phyloP scores from a whole-genome alignment of 2,329 filamentous ascomycete species.

The Xylaria hypoxylon region DNA sequence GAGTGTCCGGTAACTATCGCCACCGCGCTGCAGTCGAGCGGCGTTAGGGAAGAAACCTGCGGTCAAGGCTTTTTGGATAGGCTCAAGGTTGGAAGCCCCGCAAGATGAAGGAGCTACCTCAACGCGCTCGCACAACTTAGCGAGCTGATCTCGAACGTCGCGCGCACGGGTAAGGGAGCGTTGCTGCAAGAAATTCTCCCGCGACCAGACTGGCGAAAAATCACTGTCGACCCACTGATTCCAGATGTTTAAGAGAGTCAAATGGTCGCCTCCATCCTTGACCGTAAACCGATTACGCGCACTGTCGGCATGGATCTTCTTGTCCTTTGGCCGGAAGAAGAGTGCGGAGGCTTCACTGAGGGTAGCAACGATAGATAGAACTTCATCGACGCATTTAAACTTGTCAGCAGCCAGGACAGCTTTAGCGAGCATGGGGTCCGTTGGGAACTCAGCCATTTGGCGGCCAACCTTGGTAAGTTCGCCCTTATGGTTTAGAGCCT shows the following conservation, averaged over 20 bases:
- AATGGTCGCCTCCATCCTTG: conserved; percentile 89
- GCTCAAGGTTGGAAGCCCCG: conserved; percentile 77
- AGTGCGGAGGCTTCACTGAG: conserved; percentile 87
- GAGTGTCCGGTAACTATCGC: conserved; percentile 89
- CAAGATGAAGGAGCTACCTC: conserved; percentile 80
- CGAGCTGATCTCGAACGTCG: conserved; percentile 91
- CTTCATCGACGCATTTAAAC: conserved; percentile 92
- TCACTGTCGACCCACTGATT: conserved; percentile 95
- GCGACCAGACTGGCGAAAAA: conserved; percentile 86
- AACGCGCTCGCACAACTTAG: conserved; percentile 91
- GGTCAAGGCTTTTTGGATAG: conserved; percentile 88
- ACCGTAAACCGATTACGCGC: conserved; percentile 89
- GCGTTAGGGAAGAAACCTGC: conserved; percentile 96
- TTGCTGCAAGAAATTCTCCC: conserved; percentile 94
- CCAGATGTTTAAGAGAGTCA: conserved; percentile 91
- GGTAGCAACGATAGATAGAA: conserved; percentile 94
- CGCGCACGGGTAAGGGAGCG: conserved; percentile 87
- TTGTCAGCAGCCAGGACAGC: conserved; percentile 88
- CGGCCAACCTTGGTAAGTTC: conserved; percentile 90
- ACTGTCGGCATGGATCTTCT: conserved; percentile 94
- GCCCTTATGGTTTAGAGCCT: conserved; percentile 88
- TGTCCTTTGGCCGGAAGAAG: conserved; percentile 96
- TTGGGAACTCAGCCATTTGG: conserved; percentile 95
- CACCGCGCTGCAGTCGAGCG: conserved; percentile 82
- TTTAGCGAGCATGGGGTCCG: conserved; percentile 91